Evolutionary conservation across 1,284 basidiomycete genomes (phyloP).

Genomic region (Leccinum subrobustum): DNA sequence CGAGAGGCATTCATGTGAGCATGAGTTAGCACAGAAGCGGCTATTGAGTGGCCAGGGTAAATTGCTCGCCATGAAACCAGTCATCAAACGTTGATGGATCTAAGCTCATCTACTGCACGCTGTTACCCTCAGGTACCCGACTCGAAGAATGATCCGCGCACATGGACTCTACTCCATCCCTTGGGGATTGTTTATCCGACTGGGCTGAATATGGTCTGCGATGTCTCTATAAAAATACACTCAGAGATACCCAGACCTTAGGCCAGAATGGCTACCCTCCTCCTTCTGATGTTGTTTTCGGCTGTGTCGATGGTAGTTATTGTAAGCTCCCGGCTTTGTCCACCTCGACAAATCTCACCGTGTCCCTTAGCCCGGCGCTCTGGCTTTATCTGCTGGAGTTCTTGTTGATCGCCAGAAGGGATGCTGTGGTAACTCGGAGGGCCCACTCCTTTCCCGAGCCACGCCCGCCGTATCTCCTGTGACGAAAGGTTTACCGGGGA

Average conservation of each 20-base stretch:
- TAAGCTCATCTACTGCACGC: background rate
- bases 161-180: background rate
- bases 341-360: conserved; percentile 4
- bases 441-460: background rate
- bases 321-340: background rate
- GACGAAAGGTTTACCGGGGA: conserved; percentile 46
- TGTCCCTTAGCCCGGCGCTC: background rate
- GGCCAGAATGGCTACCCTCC: conserved; percentile 8
- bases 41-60: background rate
- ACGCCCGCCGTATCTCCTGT: conserved; percentile 43
- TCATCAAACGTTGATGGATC: background rate
- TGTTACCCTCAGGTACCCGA: too few species aligned
- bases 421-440: background rate
- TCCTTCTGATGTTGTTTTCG: conserved; percentile 3
- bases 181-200: background rate
- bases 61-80: background rate
- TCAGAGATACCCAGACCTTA: background rate
- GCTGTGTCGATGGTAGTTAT: background rate
- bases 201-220: background rate
- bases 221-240: conserved; percentile 1
- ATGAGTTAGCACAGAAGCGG: background rate
- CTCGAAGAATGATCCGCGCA: background rate
- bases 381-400: background rate
- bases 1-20: background rate
- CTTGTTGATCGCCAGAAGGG: background rate